Evolutionary conservation across 441 rosid species (phyloP), one percentile per base, ranked within the genome.

Genomic region (Mallotus japonicus): DNA sequence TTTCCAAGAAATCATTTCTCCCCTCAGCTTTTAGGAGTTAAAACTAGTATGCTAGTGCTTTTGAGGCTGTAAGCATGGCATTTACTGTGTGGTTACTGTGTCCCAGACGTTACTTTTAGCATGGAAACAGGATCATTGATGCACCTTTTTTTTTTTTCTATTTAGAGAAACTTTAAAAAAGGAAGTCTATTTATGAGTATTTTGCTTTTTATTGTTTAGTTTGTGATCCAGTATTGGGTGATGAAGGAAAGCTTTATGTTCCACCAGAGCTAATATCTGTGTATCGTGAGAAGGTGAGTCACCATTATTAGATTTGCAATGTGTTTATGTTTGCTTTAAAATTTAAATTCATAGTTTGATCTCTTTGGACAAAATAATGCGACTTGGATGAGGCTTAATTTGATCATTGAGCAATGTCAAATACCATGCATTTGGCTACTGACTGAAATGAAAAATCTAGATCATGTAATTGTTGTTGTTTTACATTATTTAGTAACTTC

Each of bases 141-240:
- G 49, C 59, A 44, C 19, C 61, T 20, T 15, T 28, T 28, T 24
- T 24, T 24, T 28, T 28, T 28, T 28, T 28, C 32, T 28, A 28
- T 28, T 28, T 28, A 28, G 32, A 28, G 32, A 28, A 28, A 28
- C 32, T 28, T 28, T 28, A 7, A 46, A 16, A 40, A 56, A 37
- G 6, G 44, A 37, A 50, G 19, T 37, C 56, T 67, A 11, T 69
- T 50, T 20, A 76, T 73, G 62, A 53, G 40, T 74, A 62, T 50
- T 5, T 61, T 46, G 42, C 32, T 28, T n/a, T 63, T 71, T 75
- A 63, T 79, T 80, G 67, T 79, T 67, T 82, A 93, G 99, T 96
- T 82, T 96, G 99, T 81, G 98, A 96, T 87, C 99, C 99, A 19
- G 99, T 96, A 74, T 76, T 96, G 92, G 99, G 99, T 71, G 99